Percentiles rank a stretch among this genome's conserved stretches.
phyloP scores from a whole-genome alignment of 2,329 filamentous ascomycete species.

The Ophioceras dolichostomum region DNA sequence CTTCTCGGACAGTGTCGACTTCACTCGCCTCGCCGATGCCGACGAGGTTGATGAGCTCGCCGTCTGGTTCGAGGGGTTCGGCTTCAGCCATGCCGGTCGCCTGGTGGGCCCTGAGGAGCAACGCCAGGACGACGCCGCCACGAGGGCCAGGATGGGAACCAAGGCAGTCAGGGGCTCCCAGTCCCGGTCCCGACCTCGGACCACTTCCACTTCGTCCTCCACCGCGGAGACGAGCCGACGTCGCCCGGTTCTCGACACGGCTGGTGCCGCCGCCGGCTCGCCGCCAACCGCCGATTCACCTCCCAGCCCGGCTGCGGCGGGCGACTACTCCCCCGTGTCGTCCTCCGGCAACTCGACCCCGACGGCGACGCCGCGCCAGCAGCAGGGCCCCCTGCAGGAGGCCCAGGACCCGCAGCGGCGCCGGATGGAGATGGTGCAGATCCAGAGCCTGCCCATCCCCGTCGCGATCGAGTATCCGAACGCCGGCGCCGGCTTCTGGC shows the following conservation, averaged over 20 bases:
- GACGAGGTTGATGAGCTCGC: conserved; percentile 35
- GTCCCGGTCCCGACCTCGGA: no score
- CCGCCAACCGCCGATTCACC: not conserved
- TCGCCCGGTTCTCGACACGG: not conserved
- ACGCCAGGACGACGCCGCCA: not conserved
- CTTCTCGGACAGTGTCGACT: conserved; percentile 28
- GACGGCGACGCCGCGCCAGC: no score
- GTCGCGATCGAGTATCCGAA: conserved; percentile 20
- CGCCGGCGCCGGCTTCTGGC: conserved; percentile 17
- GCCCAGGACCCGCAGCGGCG: no score
- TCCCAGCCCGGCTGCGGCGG: conserved; percentile 1
- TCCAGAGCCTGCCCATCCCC: conserved; percentile 25
- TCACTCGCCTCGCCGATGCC: conserved; percentile 22
- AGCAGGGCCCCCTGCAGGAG: no score
- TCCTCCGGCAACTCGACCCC: not conserved
- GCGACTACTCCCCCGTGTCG: conserved; percentile 1
- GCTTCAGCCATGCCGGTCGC: conserved; percentile 29
- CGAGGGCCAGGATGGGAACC: not conserved
- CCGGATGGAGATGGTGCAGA: conserved; percentile 12
- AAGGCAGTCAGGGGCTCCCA: no score
- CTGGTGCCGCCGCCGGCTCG: no score
- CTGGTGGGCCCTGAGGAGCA: conserved; percentile 16
- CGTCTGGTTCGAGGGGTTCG: conserved; percentile 39
- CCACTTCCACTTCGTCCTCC: no score
- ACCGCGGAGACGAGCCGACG: not conserved